These are phyloP conservation scores for Acarospora socialis DNA, from an alignment of 2,329 filamentous ascomycete species.

Conservation along the genomic window DNA sequence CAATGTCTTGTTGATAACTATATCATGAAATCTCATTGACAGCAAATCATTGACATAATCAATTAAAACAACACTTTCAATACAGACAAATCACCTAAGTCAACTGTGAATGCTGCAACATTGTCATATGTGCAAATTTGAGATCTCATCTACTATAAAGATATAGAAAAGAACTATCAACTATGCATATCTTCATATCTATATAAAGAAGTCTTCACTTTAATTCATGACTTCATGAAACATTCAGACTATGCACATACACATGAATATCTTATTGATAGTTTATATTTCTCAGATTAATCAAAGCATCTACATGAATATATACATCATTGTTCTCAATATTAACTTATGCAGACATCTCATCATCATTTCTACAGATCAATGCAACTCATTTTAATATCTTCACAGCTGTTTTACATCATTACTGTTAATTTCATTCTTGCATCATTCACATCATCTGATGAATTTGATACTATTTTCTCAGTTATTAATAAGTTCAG, in stretches of 20 bases:
- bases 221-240: no score
- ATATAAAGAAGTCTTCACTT: neutral
- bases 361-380: neutral
- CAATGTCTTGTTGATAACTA: neutral
- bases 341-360: neutral
- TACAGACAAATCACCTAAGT: no score
- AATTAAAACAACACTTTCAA: no score
- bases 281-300: conserved; percentile 2
- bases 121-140: no score
- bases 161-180: neutral
- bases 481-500: conserved; percentile 1
- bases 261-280: neutral
- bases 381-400: neutral
- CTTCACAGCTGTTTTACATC: neutral
- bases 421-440: neutral
- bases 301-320: neutral
- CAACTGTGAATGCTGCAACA: no score
- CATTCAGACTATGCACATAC: neutral
- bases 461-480: conserved; percentile 1
- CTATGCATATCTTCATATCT: neutral
- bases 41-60: no score
- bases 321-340: neutral
- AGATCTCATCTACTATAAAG: neutral
- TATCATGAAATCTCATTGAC: neutral
- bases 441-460: no score